phyloP scores from a whole-genome alignment of 495 filamentous ascomycete genomes.

The Rhypophila decipiens region DNA sequence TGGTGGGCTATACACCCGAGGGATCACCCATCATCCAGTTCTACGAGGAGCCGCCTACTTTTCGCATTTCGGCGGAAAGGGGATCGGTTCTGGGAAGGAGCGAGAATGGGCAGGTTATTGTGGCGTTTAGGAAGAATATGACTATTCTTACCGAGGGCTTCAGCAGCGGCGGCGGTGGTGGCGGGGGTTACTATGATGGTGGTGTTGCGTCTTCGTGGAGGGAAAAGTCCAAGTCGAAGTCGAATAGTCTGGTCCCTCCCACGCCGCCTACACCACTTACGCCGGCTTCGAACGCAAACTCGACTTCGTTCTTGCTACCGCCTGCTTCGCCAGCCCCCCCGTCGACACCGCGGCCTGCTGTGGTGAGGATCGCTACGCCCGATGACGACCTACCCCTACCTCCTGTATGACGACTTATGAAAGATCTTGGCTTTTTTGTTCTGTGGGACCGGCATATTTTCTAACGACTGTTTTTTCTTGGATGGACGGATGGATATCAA shows the following conservation, averaged over 20 bases:
- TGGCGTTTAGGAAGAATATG: conserved; percentile 20
- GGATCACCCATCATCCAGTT: conserved; percentile 23
- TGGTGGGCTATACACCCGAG: conserved; percentile 30
- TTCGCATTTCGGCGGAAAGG: conserved; percentile 11
- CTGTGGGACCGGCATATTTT: too few species aligned
- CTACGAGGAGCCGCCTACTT: conserved; percentile 15
- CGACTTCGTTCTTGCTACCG: background rate
- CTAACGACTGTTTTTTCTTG: too few species aligned
- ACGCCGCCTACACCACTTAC: background rate
- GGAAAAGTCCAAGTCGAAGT: too few species aligned
- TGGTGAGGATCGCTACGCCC: conserved; percentile 1
- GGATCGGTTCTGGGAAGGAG: conserved; percentile 19
- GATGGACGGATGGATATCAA: too few species aligned
- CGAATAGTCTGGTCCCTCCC: background rate
- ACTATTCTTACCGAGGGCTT: conserved; percentile 7
- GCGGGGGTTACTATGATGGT: too few species aligned
- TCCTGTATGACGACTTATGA: too few species aligned
- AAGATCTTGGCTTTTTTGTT: background rate
- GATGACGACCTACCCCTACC: too few species aligned
- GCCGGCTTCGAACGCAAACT: background rate
- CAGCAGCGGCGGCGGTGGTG: background rate
- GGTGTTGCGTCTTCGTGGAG: background rate
- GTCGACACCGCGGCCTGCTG: background rate
- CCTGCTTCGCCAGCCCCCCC: background rate
- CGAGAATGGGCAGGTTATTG: conserved; percentile 17